Conservation (phyloP, 164 flowering plant genomes). For the Buxus sempervirens region DNA sequence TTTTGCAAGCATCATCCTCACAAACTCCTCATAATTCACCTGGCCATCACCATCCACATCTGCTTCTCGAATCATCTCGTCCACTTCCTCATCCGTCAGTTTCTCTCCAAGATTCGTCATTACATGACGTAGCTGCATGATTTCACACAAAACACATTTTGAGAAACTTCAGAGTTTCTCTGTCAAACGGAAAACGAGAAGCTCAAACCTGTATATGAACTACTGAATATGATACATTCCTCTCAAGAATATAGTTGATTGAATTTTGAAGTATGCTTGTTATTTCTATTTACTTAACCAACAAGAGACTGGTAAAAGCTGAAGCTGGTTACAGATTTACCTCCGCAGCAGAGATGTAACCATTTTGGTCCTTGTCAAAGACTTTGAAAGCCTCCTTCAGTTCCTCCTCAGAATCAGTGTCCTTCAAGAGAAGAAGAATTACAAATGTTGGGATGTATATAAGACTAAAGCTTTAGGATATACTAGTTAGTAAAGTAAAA, state of each 20-base stretch:
- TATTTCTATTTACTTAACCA: no score
- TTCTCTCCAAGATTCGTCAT: constrained; percentile 75
- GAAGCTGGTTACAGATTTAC: constrained; percentile 12
- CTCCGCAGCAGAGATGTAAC: constrained; percentile 64
- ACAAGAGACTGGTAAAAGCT: not conserved
- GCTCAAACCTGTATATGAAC: no score
- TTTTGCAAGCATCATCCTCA: constrained; percentile 58
- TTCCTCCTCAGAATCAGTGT: constrained; percentile 51
- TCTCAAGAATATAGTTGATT: no score
- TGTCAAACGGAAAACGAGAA: no score
- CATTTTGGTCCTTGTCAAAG: constrained; percentile 63
- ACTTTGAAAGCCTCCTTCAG: constrained; percentile 61
- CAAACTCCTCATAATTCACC: constrained; percentile 34
- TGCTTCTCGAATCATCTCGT: constrained; percentile 62
- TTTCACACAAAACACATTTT: not conserved
- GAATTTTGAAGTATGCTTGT: no score
- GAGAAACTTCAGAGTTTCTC: not conserved
- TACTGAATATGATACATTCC: not conserved
- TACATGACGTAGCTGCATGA: constrained; percentile 43
- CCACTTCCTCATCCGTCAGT: constrained; percentile 61
- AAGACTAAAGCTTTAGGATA: no score
- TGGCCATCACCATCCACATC: constrained; percentile 49
- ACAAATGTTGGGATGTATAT: no score
- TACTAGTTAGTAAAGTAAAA: no score
- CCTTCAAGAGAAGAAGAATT: constrained; percentile 19